A percentile compares a stretch with the other conserved stretches of the same genome.
Conservation (phyloP, 352 stramenopile species). For the Phytophthora tentaculata region DNA sequence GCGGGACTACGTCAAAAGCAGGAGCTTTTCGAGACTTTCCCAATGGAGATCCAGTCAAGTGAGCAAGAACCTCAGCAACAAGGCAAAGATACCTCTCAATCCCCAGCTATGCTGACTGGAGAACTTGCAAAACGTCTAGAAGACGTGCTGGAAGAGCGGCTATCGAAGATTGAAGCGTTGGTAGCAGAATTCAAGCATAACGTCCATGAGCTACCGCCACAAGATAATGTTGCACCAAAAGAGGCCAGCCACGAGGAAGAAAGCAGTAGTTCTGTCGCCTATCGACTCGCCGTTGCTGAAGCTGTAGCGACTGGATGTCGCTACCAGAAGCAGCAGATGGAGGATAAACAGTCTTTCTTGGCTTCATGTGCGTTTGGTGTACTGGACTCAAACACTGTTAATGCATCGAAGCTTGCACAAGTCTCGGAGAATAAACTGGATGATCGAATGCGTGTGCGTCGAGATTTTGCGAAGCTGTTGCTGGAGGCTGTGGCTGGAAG, state of each 20-base stretch:
- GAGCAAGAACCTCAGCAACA: conserved; percentile 6
- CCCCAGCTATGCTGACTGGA: conserved; percentile 6
- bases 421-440: conserved; percentile 26
- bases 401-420: background rate
- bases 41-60: background rate
- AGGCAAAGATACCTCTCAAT: conserved; percentile 1
- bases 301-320: conserved; percentile 33
- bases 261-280: conserved; percentile 4
- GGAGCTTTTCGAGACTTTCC: conserved; percentile 15
- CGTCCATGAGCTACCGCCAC: background rate
- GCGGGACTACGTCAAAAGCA: conserved; percentile 50
- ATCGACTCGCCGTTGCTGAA: conserved; percentile 30
- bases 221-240: conserved; percentile 1
- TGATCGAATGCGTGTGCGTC: conserved; percentile 36
- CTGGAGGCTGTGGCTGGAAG: conserved; percentile 27
- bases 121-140: conserved; percentile 26
- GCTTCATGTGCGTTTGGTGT: conserved; percentile 29
- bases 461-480: conserved; percentile 42
- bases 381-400: conserved; percentile 8
- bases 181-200: conserved; percentile 20
- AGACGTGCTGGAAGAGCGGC: conserved; percentile 32
- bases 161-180: conserved; percentile 35
- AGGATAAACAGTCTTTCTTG: conserved; percentile 2
- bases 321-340: conserved; percentile 14
- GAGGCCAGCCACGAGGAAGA: conserved; percentile 1